Evolutionary conservation across 2,329 filamentous ascomycete species (phyloP).

Genomic region (Penicillium sp.): DNA sequence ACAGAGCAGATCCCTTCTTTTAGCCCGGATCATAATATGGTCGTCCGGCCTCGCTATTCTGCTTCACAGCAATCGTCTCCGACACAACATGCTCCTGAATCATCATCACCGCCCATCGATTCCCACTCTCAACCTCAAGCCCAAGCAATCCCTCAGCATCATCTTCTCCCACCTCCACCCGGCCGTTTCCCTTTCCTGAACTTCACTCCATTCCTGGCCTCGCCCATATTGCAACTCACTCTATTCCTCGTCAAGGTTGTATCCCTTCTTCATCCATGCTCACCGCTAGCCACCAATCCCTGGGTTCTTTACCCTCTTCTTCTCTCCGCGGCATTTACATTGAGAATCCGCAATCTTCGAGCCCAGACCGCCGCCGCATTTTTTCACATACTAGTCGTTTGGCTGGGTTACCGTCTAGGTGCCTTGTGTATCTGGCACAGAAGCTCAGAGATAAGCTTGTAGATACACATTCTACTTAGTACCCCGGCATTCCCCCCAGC

Average conservation of each 20-base stretch:
- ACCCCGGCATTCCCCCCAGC: not conserved
- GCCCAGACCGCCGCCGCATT: slow-evolving; percentile 45
- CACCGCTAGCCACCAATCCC: slow-evolving; percentile 66
- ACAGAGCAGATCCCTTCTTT: slow-evolving; percentile 21
- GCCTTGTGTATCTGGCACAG: slow-evolving; percentile 34
- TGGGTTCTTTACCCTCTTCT: slow-evolving; percentile 67
- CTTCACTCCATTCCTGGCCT: slow-evolving; percentile 20
- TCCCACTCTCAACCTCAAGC: slow-evolving; percentile 3
- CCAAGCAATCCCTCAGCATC: slow-evolving; percentile 26
- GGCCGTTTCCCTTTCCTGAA: slow-evolving; percentile 30
- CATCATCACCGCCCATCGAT: slow-evolving; percentile 2
- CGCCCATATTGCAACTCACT: slow-evolving; percentile 52
- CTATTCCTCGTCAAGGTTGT: slow-evolving; percentile 69
- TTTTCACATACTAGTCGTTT: slow-evolving; percentile 50
- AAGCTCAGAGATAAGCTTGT: not conserved
- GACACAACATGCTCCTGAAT: slow-evolving; percentile 16
- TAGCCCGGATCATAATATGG: slow-evolving; percentile 33
- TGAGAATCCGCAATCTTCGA: slow-evolving; percentile 39
- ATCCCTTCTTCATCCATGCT: slow-evolving; percentile 66
- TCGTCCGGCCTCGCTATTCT: slow-evolving; percentile 34
- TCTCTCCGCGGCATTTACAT: slow-evolving; percentile 65
- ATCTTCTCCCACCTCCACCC: slow-evolving; percentile 46
- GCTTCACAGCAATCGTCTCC: slow-evolving; percentile 28
- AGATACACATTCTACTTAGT: not conserved
- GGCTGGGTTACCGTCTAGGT: slow-evolving; percentile 39